A percentile compares a stretch with the other conserved stretches of the same genome.
Evolutionary conservation across 345 rosid species (phyloP).

Genomic region (Noccaea caerulescens): DNA sequence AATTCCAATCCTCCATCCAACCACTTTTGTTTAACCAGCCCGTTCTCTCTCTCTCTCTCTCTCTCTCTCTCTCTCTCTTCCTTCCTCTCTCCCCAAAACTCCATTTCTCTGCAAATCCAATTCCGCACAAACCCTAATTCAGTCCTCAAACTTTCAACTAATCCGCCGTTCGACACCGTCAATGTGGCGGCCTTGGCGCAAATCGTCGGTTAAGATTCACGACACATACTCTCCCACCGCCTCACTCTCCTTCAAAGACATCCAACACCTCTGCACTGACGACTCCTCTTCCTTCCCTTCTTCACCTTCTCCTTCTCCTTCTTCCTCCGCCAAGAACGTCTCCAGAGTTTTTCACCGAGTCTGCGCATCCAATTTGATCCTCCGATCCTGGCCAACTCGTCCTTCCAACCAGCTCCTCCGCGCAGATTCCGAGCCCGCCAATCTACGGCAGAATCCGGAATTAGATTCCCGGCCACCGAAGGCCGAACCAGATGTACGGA

Average conservation of each 20-base stretch:
- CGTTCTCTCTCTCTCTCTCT: too few species aligned
- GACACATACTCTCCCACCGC: slow-evolving; percentile 44
- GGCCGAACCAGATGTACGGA: slow-evolving; percentile 41
- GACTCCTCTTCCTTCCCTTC: slow-evolving; percentile 45
- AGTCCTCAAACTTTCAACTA: neutral
- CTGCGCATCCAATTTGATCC: slow-evolving; percentile 53
- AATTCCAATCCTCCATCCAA: slow-evolving; percentile 32
- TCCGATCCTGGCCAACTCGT: slow-evolving; percentile 53
- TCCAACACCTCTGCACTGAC: slow-evolving; percentile 57
- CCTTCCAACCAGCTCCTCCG: slow-evolving; percentile 33
- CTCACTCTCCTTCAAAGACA: slow-evolving; percentile 74
- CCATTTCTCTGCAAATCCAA: slow-evolving; percentile 43
- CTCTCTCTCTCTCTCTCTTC: neutral
- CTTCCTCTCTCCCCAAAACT: slow-evolving; percentile 1
- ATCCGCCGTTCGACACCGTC: slow-evolving; percentile 47
- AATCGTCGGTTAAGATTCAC: slow-evolving; percentile 61
- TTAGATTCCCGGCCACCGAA: slow-evolving; percentile 25
- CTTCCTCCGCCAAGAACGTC: slow-evolving; percentile 35
- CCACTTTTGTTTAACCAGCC: slow-evolving; percentile 28
- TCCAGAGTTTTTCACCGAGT: slow-evolving; percentile 67
- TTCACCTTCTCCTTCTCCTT: slow-evolving; percentile 23
- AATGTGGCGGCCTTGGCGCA: slow-evolving; percentile 92
- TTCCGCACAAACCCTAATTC: slow-evolving; percentile 37
- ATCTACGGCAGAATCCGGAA: slow-evolving; percentile 9
- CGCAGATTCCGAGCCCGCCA: slow-evolving; percentile 22